Conservation (phyloP, 345 rosid species). For the Eucalyptus erythrocorys region DNA sequence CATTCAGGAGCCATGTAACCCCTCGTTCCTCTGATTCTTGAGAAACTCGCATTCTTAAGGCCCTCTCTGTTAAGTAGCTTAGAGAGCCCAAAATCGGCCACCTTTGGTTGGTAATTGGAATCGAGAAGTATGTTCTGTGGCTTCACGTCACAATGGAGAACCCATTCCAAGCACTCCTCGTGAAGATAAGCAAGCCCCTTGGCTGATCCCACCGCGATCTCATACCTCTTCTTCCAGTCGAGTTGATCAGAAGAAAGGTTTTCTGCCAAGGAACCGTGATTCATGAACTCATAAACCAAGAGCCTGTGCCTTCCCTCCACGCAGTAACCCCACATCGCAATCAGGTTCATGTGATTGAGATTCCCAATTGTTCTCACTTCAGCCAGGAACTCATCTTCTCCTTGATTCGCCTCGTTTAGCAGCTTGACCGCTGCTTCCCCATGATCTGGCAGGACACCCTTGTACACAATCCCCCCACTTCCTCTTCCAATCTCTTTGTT, state of each 20-base stretch:
- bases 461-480: slow-evolving; percentile 4
- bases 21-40: too few relatives aligned
- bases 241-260: neutral
- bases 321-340: slow-evolving; percentile 12
- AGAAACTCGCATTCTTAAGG: too few relatives aligned
- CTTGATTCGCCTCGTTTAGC: neutral
- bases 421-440: slow-evolving; percentile 4
- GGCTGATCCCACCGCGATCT: slow-evolving; percentile 10
- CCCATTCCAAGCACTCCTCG: slow-evolving; percentile 27
- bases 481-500: slow-evolving; percentile 6
- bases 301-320: slow-evolving; percentile 1
- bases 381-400: slow-evolving; percentile 7
- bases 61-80: too few relatives aligned
- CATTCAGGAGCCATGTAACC: too few relatives aligned
- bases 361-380: slow-evolving; percentile 12
- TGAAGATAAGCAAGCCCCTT: slow-evolving; percentile 24
- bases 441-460: neutral
- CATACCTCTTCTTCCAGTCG: slow-evolving; percentile 1
- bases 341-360: slow-evolving; percentile 10
- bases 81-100: too few relatives aligned
- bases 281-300: slow-evolving; percentile 8
- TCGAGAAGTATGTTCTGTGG: too few relatives aligned
- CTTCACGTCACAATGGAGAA: slow-evolving; percentile 18
- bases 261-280: neutral
- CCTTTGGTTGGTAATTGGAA: too few relatives aligned